phyloP scores from a whole-genome alignment of 2,329 filamentous ascomycete species.

The Daldinia sp. region DNA sequence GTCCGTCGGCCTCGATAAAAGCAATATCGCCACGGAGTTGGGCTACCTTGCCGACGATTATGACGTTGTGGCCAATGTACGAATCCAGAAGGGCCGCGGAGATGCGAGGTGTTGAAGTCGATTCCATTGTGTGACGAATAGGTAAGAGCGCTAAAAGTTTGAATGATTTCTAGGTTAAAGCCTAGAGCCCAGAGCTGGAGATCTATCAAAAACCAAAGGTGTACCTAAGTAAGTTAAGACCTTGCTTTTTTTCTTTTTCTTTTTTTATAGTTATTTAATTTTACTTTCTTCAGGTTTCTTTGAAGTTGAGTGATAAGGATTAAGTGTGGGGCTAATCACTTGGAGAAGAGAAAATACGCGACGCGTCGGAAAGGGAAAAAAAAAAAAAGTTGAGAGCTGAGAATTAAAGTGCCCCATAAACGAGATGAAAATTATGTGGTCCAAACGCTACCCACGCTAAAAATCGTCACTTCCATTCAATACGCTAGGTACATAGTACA shows the following conservation, averaged over 20 bases:
- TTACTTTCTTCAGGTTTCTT: neutral
- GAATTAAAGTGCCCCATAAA: neutral
- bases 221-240: no score
- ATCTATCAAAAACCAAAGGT: no score
- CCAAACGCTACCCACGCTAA: neutral
- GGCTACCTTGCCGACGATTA: conserved; percentile 85
- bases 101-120: conserved; percentile 81
- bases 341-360: neutral
- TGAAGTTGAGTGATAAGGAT: neutral
- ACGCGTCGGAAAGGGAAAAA: neutral
- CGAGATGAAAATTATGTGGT: neutral
- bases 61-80: conserved; percentile 81
- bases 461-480: no score
- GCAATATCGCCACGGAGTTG: conserved; percentile 85
- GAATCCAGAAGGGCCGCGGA: conserved; percentile 82
- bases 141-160: neutral
- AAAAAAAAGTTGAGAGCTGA: neutral
- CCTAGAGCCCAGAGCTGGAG: no score
- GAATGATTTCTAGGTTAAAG: neutral
- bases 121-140: conserved; percentile 67
- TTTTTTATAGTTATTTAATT: neutral
- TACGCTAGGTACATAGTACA: no score
- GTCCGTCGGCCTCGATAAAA: conserved; percentile 82
- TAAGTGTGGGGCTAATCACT: neutral
- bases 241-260: no score